phyloP scores from a whole-genome alignment of 2,329 filamentous ascomycete species.

The Salinomyces thailandicus region DNA sequence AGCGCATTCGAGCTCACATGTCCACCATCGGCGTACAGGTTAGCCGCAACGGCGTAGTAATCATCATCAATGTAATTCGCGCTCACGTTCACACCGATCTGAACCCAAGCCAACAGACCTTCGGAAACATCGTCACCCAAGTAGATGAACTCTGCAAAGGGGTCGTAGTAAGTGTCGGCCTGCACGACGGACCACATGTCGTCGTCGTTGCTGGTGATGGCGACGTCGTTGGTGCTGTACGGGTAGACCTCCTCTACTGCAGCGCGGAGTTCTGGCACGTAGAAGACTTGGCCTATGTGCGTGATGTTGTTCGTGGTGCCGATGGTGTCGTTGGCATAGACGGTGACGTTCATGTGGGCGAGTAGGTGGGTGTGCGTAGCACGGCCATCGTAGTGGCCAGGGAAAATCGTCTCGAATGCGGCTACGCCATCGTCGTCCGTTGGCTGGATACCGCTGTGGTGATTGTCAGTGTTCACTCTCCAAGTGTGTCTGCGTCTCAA shows the following conservation, averaged over 20 bases:
- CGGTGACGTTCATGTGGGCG: slow-evolving; percentile 30
- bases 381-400: slow-evolving; percentile 35
- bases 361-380: slow-evolving; percentile 34
- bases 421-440: slow-evolving; percentile 33
- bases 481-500: background rate
- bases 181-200: slow-evolving; percentile 38
- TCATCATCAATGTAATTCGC: slow-evolving; percentile 14
- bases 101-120: slow-evolving; percentile 46
- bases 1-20: too few relatives aligned
- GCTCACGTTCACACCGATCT: slow-evolving; percentile 38
- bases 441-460: slow-evolving; percentile 30
- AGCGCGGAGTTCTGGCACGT: slow-evolving; percentile 48
- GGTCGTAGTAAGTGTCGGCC: slow-evolving; percentile 37
- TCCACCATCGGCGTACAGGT: slow-evolving; percentile 1
- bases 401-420: slow-evolving; percentile 35
- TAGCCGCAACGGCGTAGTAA: background rate
- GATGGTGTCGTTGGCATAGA: slow-evolving; percentile 40
- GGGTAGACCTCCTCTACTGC: slow-evolving; percentile 40
- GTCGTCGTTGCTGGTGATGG: slow-evolving; percentile 44
- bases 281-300: slow-evolving; percentile 56
- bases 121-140: slow-evolving; percentile 44
- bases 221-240: slow-evolving; percentile 34
- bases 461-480: background rate
- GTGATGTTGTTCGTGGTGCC: slow-evolving; percentile 21
- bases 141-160: slow-evolving; percentile 47